These are phyloP conservation scores for Cruciata laevipes DNA, from an alignment of 257 asterid species.

Conservation along the genomic window DNA sequence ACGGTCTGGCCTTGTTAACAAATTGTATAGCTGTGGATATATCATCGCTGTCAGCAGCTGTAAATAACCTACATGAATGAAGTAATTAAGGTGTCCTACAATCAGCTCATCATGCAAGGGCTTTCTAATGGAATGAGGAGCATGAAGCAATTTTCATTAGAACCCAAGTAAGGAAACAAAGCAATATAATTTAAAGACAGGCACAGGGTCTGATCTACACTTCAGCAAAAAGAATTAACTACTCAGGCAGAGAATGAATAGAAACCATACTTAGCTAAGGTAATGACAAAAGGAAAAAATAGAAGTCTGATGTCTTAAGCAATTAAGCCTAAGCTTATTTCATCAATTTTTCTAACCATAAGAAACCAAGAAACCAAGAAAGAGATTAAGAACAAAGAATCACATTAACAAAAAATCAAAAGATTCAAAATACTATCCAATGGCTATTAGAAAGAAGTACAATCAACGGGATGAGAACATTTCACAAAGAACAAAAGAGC, in stretches of 20 bases:
- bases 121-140: constrained; percentile 14
- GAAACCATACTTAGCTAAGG: background rate
- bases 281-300: background rate
- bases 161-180: constrained; percentile 3
- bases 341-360: background rate
- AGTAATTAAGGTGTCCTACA: constrained; percentile 40
- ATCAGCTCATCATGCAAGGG: constrained; percentile 48
- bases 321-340: background rate
- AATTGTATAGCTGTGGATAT: constrained; percentile 68
- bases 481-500: constrained; percentile 3
- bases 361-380: background rate
- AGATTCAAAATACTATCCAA: background rate
- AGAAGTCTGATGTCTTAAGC: background rate
- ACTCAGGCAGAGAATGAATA: background rate
- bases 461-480: too few relatives aligned
- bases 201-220: background rate
- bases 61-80: constrained; percentile 89
- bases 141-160: constrained; percentile 19
- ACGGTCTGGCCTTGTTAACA: constrained; percentile 72
- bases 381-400: background rate
- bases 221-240: background rate
- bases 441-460: background rate
- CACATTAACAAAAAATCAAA: background rate
- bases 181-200: background rate
- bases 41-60: constrained; percentile 99